A percentile compares a stretch with the other conserved stretches of the same genome.
Evolutionary conservation across 805 yeast genomes (phyloP).

Genomic region (Brettanomyces anomalus): DNA sequence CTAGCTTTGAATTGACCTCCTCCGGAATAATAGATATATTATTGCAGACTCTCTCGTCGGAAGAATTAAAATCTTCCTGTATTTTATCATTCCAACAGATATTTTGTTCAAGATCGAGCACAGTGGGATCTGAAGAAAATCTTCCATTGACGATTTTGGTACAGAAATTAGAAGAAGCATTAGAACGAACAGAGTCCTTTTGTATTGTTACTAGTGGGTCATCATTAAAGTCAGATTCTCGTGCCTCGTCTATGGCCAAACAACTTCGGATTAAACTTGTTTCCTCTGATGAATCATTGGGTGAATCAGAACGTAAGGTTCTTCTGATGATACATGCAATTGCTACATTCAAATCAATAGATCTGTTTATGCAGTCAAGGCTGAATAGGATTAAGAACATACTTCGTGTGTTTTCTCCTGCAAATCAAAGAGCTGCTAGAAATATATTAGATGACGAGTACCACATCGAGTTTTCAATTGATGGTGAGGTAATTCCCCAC

Average conservation of each 20-base stretch:
- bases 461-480: conserved; percentile 47
- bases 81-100: conserved; percentile 33
- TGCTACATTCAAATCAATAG: conserved; percentile 48
- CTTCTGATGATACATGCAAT: conserved; percentile 48
- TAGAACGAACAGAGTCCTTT: conserved; percentile 67
- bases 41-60: conserved; percentile 25
- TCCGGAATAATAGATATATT: conserved; percentile 53
- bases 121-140: conserved; percentile 21
- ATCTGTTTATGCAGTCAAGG: conserved; percentile 36
- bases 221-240: conserved; percentile 16
- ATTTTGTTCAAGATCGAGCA: conserved; percentile 27
- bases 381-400: conserved; percentile 24
- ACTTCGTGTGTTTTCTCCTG: conserved; percentile 1
- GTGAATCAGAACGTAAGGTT: conserved; percentile 22
- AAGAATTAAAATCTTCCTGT: conserved; percentile 22
- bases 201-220: conserved; percentile 47
- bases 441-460: conserved; percentile 9
- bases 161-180: conserved; percentile 57
- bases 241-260: conserved; percentile 57
- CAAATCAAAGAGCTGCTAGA: not conserved
- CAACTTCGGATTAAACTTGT: conserved; percentile 55
- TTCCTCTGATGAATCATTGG: conserved; percentile 26
- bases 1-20: conserved; percentile 68
- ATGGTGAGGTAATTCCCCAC: conserved; percentile 49
- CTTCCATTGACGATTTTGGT: conserved; percentile 39